phyloP scores from a whole-genome alignment of 2,329 filamentous ascomycete genomes.

The Fusarium globosum region DNA sequence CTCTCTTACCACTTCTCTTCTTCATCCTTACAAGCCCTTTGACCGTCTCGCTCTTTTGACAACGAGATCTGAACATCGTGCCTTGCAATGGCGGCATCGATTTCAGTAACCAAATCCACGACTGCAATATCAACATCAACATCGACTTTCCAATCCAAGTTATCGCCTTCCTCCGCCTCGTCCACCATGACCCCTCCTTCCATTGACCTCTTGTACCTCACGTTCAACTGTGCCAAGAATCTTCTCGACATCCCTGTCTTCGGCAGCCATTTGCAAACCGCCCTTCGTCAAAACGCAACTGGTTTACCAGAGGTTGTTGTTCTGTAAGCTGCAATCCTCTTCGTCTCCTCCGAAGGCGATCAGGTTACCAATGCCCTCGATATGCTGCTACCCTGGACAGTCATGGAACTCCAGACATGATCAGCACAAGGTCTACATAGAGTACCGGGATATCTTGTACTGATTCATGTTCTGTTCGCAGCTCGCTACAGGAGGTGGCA shows the following conservation, averaged over 20 bases:
- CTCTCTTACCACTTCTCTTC: background rate
- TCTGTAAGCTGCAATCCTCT: conserved; percentile 59
- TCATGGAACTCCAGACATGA: conserved; percentile 15
- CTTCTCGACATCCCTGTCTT: conserved; percentile 77
- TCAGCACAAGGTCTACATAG: background rate
- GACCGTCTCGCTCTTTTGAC: conserved; percentile 9
- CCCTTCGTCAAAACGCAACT: conserved; percentile 62
- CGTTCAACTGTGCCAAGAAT: conserved; percentile 87
- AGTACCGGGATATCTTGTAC: conserved; percentile 22
- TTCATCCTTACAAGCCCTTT: background rate
- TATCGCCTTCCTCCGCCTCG: conserved; percentile 12
- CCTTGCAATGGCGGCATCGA: conserved; percentile 20
- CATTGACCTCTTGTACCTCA: conserved; percentile 81
- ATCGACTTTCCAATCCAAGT: conserved; percentile 5
- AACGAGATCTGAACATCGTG: background rate
- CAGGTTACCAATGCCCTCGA: conserved; percentile 6
- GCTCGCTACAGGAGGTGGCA: conserved; percentile 89
- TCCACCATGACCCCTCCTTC: conserved; percentile 54
- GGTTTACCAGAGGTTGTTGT: conserved; percentile 66
- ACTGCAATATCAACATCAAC: conserved; percentile 4
- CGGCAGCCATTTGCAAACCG: conserved; percentile 73
- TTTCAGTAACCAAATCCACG: background rate
- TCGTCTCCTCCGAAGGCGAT: conserved; percentile 10
- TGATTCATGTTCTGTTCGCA: conserved; percentile 49
- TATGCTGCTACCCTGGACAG: conserved; percentile 11